Conservation (phyloP, 352 stramenopile species). For the Phytophthora hybrid region DNA sequence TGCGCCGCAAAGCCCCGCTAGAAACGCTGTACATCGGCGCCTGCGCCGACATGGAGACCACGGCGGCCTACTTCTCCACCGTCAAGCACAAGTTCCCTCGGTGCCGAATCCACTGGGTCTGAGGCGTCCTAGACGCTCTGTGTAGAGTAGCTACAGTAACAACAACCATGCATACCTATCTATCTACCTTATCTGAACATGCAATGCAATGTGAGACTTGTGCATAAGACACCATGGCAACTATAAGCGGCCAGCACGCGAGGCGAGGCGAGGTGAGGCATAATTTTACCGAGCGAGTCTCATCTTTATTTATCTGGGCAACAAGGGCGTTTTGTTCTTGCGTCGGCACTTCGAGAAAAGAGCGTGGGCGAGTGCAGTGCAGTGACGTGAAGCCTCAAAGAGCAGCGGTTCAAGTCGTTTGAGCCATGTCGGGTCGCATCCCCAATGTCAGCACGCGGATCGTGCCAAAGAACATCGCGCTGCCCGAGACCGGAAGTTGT, state of each 20-base stretch:
- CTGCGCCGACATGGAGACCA: constrained; percentile 74
- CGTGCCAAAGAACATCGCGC: constrained; percentile 73
- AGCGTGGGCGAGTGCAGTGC: constrained; percentile 14
- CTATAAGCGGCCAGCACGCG: constrained; percentile 18
- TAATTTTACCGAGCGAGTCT: constrained; percentile 20
- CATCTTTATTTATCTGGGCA: constrained; percentile 41
- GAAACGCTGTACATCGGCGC: constrained; percentile 73
- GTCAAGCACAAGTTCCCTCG: constrained; percentile 72
- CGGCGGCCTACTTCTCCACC: constrained; percentile 59
- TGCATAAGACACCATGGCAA: constrained; percentile 14
- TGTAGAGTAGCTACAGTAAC: constrained; percentile 29
- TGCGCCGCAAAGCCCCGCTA: constrained; percentile 44
- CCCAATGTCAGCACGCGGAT: constrained; percentile 87
- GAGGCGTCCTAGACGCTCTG: constrained; percentile 27
- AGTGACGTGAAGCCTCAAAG: background rate
- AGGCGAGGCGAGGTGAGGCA: constrained; percentile 1
- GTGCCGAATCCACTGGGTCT: constrained; percentile 79
- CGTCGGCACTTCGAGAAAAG: constrained; percentile 55
- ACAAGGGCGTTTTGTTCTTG: constrained; percentile 24
- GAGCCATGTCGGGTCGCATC: constrained; percentile 68
- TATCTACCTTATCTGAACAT: constrained; percentile 13
- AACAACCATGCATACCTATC: constrained; percentile 14
- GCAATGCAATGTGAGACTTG: constrained; percentile 11
- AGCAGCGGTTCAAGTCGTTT: constrained; percentile 1
- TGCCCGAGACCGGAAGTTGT: constrained; percentile 94